Percentiles rank a stretch among this genome's conserved stretches.
Evolutionary conservation across 805 yeast species (phyloP).

Genomic region (Cyberlindnera nakhonratchasimensis): DNA sequence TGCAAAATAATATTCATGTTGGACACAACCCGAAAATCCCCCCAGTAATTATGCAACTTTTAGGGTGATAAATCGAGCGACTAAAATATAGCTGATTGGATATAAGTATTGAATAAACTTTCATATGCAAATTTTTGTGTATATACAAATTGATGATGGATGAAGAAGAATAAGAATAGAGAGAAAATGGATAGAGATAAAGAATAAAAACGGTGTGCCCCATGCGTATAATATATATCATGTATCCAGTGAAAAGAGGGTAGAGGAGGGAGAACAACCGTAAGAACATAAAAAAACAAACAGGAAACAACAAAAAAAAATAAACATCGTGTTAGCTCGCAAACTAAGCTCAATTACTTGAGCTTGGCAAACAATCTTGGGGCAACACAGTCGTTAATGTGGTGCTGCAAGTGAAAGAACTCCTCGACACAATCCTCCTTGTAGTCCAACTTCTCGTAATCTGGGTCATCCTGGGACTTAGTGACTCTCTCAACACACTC

Average conservation of each 20-base stretch:
- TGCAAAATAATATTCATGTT: no score
- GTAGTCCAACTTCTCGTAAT: constrained; percentile 70
- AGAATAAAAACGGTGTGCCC: no score
- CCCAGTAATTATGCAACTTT: no score
- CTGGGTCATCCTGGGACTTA: constrained; percentile 79
- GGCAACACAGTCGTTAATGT: constrained; percentile 86
- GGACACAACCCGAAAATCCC: no score
- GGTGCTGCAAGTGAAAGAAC: constrained; percentile 94
- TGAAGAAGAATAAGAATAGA: no score
- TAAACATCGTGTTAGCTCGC: not conserved
- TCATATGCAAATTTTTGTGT: constrained; percentile 1
- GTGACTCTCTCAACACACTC: constrained; percentile 96
- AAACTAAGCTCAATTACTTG: constrained; percentile 45
- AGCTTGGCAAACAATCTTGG: constrained; percentile 85
- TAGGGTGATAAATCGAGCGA: not conserved
- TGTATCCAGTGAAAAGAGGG: no score
- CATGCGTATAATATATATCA: no score
- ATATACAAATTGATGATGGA: not conserved
- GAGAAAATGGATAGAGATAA: no score
- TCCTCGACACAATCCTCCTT: constrained; percentile 99
- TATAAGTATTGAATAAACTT: not conserved
- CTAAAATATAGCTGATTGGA: not conserved
- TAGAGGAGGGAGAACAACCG: no score
- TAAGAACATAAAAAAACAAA: not conserved
- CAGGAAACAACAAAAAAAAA: not conserved